Percentiles rank a stretch among this genome's conserved stretches.
Conservation (phyloP, 495 filamentous ascomycete genomes). For the Pseudoneurospora amorphoporcata region DNA sequence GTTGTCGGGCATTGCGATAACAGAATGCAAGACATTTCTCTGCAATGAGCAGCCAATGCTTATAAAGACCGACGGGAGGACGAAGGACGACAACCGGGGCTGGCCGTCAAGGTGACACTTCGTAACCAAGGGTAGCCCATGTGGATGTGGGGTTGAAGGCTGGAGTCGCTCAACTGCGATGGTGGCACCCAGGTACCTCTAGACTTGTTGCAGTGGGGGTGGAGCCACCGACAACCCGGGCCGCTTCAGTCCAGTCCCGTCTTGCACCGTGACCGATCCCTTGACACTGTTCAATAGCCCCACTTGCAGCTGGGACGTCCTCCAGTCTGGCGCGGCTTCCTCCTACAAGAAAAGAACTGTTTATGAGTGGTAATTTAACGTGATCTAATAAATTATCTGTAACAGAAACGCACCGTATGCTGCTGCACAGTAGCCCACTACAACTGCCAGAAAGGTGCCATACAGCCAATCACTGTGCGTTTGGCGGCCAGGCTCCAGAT, state of each 20-base stretch:
- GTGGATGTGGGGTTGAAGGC: neutral
- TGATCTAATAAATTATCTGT: neutral
- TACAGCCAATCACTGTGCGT: neutral
- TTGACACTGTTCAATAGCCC: neutral
- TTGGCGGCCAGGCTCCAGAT: conserved; percentile 12
- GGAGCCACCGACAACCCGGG: neutral
- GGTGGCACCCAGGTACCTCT: neutral
- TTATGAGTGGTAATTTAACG: accelerated
- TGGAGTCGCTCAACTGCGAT: neutral
- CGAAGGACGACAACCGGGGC: neutral
- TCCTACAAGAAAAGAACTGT: neutral
- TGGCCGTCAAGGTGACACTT: neutral
- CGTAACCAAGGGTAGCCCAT: neutral
- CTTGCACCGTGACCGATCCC: neutral
- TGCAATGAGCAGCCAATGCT: neutral
- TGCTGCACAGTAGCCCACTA: neutral
- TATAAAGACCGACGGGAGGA: neutral
- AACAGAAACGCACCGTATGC: neutral
- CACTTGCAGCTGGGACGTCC: neutral
- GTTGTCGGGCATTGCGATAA: neutral
- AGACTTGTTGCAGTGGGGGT: neutral
- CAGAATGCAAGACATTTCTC: neutral
- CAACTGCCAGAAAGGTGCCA: neutral
- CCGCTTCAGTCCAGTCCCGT: neutral
- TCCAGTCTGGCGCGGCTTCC: neutral